Conservation (phyloP, 1,139 yeast genomes). For the Blastobotrys buckinghamii region DNA sequence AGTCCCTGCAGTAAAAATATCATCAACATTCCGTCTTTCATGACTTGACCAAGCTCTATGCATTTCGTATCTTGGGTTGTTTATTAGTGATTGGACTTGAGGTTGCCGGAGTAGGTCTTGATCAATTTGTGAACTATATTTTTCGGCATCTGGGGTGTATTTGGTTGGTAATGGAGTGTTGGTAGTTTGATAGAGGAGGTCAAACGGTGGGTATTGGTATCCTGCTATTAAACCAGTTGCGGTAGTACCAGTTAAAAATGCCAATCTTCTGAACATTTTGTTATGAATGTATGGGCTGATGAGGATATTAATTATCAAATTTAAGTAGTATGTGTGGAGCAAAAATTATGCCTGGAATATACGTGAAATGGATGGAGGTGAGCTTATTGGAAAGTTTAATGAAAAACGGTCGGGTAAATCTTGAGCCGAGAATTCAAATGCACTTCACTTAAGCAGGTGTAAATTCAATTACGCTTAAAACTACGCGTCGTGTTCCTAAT, state of each 20-base stretch:
- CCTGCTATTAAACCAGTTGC: constrained; percentile 10
- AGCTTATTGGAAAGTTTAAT: no score
- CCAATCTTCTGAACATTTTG: not conserved
- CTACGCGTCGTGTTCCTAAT: no score
- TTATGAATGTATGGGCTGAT: no score
- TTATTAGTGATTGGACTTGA: constrained; percentile 44
- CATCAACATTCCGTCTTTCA: constrained; percentile 26
- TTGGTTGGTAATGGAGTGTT: constrained; percentile 13
- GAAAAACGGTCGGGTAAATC: no score
- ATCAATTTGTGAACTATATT: constrained; percentile 15
- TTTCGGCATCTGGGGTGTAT: constrained; percentile 9
- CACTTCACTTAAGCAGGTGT: no score
- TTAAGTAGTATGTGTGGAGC: no score
- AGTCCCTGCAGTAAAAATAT: constrained; percentile 33
- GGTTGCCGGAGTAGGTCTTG: constrained; percentile 45
- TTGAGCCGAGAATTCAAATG: no score
- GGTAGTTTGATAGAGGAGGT: constrained; percentile 1
- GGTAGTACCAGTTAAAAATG: not conserved
- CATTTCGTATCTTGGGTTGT: constrained; percentile 39
- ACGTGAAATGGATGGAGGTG: no score
- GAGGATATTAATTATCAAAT: no score
- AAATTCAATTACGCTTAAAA: no score
- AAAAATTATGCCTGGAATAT: no score
- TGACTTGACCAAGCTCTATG: constrained; percentile 58
- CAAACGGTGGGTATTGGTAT: constrained; percentile 11